Evolutionary conservation across 2,329 filamentous ascomycete species (phyloP), one percentile per base, ranked within the genome.

Genomic region (Fusarium chlamydosporum): DNA sequence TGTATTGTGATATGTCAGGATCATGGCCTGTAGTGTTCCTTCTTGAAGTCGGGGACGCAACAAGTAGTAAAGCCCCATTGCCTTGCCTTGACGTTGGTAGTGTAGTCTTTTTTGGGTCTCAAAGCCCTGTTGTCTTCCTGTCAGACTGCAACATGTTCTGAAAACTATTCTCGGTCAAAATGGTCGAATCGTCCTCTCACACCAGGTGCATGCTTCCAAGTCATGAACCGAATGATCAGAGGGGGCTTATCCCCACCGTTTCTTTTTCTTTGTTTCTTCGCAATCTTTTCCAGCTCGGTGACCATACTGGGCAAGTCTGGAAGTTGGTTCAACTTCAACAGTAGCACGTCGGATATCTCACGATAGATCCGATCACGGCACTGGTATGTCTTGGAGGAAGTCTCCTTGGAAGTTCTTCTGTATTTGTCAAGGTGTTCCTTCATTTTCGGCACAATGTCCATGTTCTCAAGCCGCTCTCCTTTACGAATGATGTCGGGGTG

Each of bases 221-320:
- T 41, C 56, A 60, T 60, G 5, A 60, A 10, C 12, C 56, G 41
- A 29, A 60, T 16, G 4, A 12, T 20, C 34, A 47, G 26, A 9
- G n/a, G 48, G 6, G 41, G 48, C 13, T 26, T n/a, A 5, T 33
- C 9, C 1, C 20, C 12, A 3, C 34, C 43, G 20, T 46, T 33
- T 7, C 11, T 33, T 15, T 4, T 8, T 15, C 43, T 46, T 4
- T 46, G 27, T 1, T 7, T 0, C 13, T 15, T 23, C 16, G 29
- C 43, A 33, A 47, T 33, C 27, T 16, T 10, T 47, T 47, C 45
- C 15, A 34, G 12, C 3, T 7, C 8, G 13, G 34, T 37, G 15
- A 37, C 34, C 15, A 8, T 2, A 9, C 13, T 7, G 20, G 38
- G 20, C 12, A 41, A 41, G 2, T 12, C 12, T 26, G 6, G 11